phyloP scores from a whole-genome alignment of 2,329 filamentous ascomycete species.

The Fusarium sp. region DNA sequence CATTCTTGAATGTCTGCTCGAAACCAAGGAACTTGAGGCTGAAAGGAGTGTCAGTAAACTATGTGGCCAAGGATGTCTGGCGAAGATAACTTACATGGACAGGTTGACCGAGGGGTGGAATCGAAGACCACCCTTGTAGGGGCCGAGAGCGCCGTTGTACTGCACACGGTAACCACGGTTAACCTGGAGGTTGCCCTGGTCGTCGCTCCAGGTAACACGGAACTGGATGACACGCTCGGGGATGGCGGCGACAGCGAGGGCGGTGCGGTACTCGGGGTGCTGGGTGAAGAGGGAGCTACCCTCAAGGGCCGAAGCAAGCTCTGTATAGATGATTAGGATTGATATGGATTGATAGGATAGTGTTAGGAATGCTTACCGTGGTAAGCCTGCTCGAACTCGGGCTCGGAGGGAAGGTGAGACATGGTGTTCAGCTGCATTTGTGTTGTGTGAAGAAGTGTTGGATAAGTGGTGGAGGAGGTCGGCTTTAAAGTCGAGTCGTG shows the following conservation, averaged over 20 bases:
- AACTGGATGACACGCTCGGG: constrained; percentile 98
- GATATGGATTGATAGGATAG: constrained; percentile 1
- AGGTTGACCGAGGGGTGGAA: constrained; percentile 90
- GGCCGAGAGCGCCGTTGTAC: constrained; percentile 97
- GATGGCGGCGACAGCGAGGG: constrained; percentile 84
- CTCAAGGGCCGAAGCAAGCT: constrained; percentile 94
- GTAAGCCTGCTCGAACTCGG: constrained; percentile 99
- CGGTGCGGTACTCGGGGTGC: constrained; percentile 92
- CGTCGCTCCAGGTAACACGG: constrained; percentile 96
- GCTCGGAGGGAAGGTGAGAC: constrained; percentile 86
- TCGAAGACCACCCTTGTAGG: constrained; percentile 96
- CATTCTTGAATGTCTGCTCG: constrained; percentile 99
- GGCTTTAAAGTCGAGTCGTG: constrained; percentile 10
- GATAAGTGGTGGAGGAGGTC: constrained; percentile 10
- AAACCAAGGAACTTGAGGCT: constrained; percentile 95
- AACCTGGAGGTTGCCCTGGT: constrained; percentile 86
- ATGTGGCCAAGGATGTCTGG: background rate
- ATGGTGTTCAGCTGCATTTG: constrained; percentile 57
- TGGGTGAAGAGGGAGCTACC: constrained; percentile 91
- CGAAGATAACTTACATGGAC: constrained; percentile 58
- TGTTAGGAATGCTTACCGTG: constrained; percentile 68
- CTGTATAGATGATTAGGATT: constrained; percentile 55
- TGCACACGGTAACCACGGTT: constrained; percentile 97
- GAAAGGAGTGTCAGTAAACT: constrained; percentile 28
- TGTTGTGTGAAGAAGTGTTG: constrained; percentile 20